Base-by-base conservation (phyloP, 108 stramenopile genomes). In the Seminavis robusta region DNA sequence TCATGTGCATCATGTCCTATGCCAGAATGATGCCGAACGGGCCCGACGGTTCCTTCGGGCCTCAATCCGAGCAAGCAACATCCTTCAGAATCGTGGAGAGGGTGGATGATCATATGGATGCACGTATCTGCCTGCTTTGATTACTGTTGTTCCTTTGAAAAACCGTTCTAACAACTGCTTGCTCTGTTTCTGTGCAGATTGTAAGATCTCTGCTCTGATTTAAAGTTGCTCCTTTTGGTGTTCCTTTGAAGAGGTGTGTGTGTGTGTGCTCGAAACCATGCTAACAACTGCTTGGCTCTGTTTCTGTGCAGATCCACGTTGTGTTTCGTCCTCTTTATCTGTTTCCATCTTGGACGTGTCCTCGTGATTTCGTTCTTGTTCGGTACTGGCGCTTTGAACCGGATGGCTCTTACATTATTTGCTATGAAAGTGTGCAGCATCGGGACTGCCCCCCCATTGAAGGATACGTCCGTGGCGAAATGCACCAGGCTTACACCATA, bases 341-440 rank as follows among this genome's bases (percentile, higher is more conserved):
- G 2, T 87, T 85, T 52, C 86, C 94, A 30, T 81, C 90, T 15
- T 94, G 94, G 94, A 90, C 96, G 8, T 66, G 77, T 47, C 87
- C 95, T 2, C 80, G 95, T 31, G 95, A 96, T 56, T 96, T 84
- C 56, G 82, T 86, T 52, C 52, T 96, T 9, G 68, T 61, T 33
- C 74, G 95, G 37, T 96, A 93, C 69, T 96, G 95, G 95, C 74
- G 89, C 36, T 74, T 79, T 36, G 89, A 94, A 47, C 82, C 81
- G 58, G 93, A 96, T 63, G 93, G 93, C 0, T 79, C 72, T 27
- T 96, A 93, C 62, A 74, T 87, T 21, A 72, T 96, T 38, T 89
- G 81, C 65, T 84, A 77, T 40, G 91, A 94, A 29, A 88, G 85
- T 7, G 69, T 80, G 7, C 59, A 80, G 44, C 93, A 93, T 71